Conservation (phyloP, 441 rosid species). For the Gossypium schwendimanii region DNA sequence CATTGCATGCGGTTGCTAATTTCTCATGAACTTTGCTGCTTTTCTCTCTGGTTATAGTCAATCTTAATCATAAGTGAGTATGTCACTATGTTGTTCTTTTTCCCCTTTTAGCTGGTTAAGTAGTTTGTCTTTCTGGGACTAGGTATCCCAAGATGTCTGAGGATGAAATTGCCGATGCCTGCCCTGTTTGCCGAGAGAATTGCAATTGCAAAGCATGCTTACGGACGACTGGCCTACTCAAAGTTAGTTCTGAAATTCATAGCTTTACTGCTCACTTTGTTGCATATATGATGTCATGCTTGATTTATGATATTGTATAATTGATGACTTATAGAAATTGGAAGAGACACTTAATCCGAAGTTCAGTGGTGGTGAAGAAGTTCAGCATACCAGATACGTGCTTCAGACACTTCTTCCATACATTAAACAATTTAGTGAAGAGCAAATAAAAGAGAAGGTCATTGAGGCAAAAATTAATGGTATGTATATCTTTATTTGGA, state of each 20-base stretch:
- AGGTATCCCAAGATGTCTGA: conserved; percentile 60
- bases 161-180: conserved; percentile 39
- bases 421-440: conserved; percentile 31
- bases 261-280: not conserved
- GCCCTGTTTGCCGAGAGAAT: conserved; percentile 52
- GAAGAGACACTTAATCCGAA: not conserved
- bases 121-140: not conserved
- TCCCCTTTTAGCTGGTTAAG: not conserved
- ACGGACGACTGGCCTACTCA: conserved; percentile 28
- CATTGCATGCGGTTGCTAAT: not conserved
- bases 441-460: conserved; percentile 36
- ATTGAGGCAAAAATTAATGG: conserved; percentile 41
- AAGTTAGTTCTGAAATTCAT: conserved; percentile 20
- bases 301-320: not conserved
- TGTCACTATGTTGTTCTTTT: not conserved
- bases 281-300: not conserved
- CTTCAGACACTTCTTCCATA: conserved; percentile 35
- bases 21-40: not conserved
- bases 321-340: conserved; percentile 8
- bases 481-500: conserved; percentile 12
- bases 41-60: not conserved
- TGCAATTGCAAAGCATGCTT: conserved; percentile 70
- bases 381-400: conserved; percentile 24
- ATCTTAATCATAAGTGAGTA: not conserved
- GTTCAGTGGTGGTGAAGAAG: conserved; percentile 12